These are phyloP conservation scores for Pseudocohnilembus persalinus DNA, from an alignment of 169 alveolate genomes.

Conservation along the genomic window DNA sequence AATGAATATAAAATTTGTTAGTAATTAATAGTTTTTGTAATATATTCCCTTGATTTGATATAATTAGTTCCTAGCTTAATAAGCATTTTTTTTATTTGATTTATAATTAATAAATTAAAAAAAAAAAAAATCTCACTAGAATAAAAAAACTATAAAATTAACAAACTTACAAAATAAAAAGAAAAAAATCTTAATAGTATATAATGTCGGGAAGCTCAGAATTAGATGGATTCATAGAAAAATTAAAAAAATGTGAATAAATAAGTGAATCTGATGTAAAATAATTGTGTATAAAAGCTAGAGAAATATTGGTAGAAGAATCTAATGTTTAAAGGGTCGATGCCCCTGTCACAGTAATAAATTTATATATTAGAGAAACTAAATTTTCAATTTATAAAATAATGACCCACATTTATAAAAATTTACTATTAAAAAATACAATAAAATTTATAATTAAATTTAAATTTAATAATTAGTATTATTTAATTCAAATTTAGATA, in stretches of 20 bases:
- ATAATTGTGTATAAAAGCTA: constrained; percentile 95
- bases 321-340: constrained; percentile 95
- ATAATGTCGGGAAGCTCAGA: constrained; percentile 43
- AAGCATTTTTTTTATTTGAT: no score
- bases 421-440: neutral
- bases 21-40: no score
- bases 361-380: constrained; percentile 37
- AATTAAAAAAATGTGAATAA: constrained; percentile 91
- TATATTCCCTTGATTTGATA: no score
- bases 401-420: neutral
- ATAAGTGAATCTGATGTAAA: constrained; percentile 95
- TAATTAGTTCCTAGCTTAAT: no score
- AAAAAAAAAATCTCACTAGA: no score
- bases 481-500: no score
- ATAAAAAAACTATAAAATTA: neutral
- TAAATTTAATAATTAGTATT: no score
- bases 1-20: no score
- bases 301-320: constrained; percentile 96
- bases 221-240: constrained; percentile 92
- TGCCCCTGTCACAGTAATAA: constrained; percentile 96
- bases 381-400: neutral
- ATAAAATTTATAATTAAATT: no score
- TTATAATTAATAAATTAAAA: no score
- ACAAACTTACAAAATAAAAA: neutral
- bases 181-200: neutral